Conservation (phyloP, 495 filamentous ascomycete species). For the Elaphomyces granulatus region DNA sequence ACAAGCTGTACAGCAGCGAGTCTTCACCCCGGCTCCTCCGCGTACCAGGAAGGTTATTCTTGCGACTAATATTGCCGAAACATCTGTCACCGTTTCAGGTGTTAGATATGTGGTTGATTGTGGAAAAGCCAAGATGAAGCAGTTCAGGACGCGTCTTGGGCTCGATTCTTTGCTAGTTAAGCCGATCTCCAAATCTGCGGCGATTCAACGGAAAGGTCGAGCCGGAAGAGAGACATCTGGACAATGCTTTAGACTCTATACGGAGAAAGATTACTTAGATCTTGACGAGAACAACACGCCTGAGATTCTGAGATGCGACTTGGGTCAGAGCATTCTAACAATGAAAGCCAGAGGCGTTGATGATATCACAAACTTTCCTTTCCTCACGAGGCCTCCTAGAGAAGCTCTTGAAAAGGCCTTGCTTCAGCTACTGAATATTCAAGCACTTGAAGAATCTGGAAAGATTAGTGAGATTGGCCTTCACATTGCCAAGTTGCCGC, state of each 20-base stretch:
- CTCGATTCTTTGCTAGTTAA: slow-evolving; percentile 86
- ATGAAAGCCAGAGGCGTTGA: slow-evolving; percentile 88
- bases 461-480: slow-evolving; percentile 57
- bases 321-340: slow-evolving; percentile 71
- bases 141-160: slow-evolving; percentile 70
- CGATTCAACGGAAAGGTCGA: slow-evolving; percentile 82
- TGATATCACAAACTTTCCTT: slow-evolving; percentile 69
- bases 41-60: slow-evolving; percentile 79
- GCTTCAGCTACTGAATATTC: slow-evolving; percentile 60
- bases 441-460: slow-evolving; percentile 59
- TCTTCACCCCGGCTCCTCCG: slow-evolving; percentile 64
- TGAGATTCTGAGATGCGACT: slow-evolving; percentile 82
- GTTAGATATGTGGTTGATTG: slow-evolving; percentile 86
- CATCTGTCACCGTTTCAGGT: slow-evolving; percentile 89
- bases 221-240: slow-evolving; percentile 87
- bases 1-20: slow-evolving; percentile 65
- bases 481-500: slow-evolving; percentile 68
- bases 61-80: slow-evolving; percentile 95
- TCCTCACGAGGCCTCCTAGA: slow-evolving; percentile 66
- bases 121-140: slow-evolving; percentile 87
- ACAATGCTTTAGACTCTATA: slow-evolving; percentile 83
- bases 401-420: slow-evolving; percentile 75
- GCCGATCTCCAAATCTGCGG: slow-evolving; percentile 83
- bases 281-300: slow-evolving; percentile 65
- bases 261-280: slow-evolving; percentile 56